These are phyloP conservation scores for Kazachstania africana DNA, from an alignment of 805 yeast genomes.

Conservation along the genomic window DNA sequence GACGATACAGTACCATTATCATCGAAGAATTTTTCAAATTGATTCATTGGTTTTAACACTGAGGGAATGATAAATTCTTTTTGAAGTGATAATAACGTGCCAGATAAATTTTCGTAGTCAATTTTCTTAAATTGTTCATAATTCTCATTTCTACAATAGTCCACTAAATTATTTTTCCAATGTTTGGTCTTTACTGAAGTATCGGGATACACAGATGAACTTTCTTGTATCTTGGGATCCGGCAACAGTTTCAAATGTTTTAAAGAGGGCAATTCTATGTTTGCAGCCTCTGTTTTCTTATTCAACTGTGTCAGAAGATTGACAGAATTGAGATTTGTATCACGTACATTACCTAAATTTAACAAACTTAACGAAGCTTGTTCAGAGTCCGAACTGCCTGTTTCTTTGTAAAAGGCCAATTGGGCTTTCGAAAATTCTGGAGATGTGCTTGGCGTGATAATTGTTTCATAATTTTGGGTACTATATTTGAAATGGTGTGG, in stretches of 20 bases:
- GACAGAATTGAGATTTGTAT: neutral
- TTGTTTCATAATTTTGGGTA: slow-evolving; percentile 1
- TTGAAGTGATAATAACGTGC: neutral
- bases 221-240: slow-evolving; percentile 20
- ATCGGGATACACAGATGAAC: slow-evolving; percentile 25
- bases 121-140: slow-evolving; percentile 23
- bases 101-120: neutral
- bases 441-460: slow-evolving; percentile 17
- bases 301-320: no score
- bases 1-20: slow-evolving; percentile 2
- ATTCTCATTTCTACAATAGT: slow-evolving; percentile 26
- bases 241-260: slow-evolving; percentile 23
- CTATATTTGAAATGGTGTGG: slow-evolving; percentile 6
- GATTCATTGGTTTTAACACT: slow-evolving; percentile 20
- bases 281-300: neutral
- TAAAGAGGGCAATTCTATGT: slow-evolving; percentile 19
- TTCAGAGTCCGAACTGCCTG: neutral
- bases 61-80: slow-evolving; percentile 20
- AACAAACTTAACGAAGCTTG: neutral
- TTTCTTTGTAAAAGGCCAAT: slow-evolving; percentile 2
- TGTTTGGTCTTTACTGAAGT: slow-evolving; percentile 22
- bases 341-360: neutral
- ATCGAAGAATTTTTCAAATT: slow-evolving; percentile 15
- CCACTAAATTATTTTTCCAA: slow-evolving; percentile 23
- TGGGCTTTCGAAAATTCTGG: slow-evolving; percentile 11